Percentiles rank a stretch among this genome's conserved stretches.
Conservation (phyloP, 148 eudicot species). For the Rhododendron griersonianum region DNA sequence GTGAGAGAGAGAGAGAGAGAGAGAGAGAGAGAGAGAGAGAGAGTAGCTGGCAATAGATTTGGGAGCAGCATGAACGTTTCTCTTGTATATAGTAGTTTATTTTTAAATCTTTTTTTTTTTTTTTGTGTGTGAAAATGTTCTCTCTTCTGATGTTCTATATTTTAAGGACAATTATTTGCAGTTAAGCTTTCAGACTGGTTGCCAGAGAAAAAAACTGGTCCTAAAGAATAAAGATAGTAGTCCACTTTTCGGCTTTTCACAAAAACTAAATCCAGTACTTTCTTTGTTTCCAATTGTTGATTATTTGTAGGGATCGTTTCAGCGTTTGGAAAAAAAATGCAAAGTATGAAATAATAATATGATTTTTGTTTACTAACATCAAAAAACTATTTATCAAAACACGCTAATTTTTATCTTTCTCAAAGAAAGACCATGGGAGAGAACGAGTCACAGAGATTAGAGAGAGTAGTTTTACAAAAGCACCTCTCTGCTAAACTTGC, state of each 20-base stretch:
- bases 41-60: background rate
- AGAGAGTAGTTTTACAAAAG: too few species aligned
- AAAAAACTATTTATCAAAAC: background rate
- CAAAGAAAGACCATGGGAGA: too few species aligned
- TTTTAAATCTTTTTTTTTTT: background rate
- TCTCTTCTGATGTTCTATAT: background rate
- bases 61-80: background rate
- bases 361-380: too few species aligned
- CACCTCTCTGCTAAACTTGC: background rate
- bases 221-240: background rate
- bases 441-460: too few species aligned
- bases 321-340: background rate
- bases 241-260: background rate
- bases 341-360: too few species aligned
- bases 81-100: background rate
- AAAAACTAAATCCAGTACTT: too few species aligned
- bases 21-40: too few species aligned
- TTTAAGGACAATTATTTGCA: background rate
- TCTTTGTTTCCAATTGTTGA: too few species aligned
- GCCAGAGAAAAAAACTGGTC: background rate
- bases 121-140: background rate
- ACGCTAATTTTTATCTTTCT: too few species aligned
- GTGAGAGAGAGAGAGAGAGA: too few species aligned
- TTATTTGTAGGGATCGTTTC: background rate
- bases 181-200: background rate